Base-by-base conservation (phyloP, 768 basidiomycete genomes). In the Tylopilus felleus region DNA sequence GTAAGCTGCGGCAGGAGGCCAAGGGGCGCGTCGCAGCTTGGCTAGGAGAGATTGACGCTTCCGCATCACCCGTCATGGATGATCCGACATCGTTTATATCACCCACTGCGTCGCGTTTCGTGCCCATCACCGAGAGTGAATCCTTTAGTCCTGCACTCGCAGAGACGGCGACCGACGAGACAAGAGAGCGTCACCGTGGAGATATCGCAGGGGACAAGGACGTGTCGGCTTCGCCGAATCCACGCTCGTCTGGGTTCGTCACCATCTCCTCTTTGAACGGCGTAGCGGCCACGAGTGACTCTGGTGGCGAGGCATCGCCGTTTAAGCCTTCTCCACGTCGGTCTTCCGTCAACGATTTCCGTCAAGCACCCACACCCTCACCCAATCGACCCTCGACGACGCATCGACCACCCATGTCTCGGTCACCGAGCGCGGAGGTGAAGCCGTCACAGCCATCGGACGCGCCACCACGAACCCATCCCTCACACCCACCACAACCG, bases 21-120 rank as follows among this genome's bases (percentile, higher is more conserved):
- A 86, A 86, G 55, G 87, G 88, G 8, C 74, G 86, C 22, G 83
- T 92, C n/a, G 77, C 88, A 9, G 87, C 84, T 8, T 92, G 89
- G 89, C 61, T 92, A 55, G 88, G 85, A 27, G 76, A 72, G 9
- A 82, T 90, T 45, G 84, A 85, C 48, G 75, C 80, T 5, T 80
- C 78, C 39, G 74, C 71, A 5, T 81, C 83, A 2, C 78, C 78
- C 47, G 52, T 49, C 21, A 70, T 77, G 51, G 79, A 84, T 31
- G 66, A 73, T 23, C 52, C 59, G 12, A 36, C 50, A 9, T 71
- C 74, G 5, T 56, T 63, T 38, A 72, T 77, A 29, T 74, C 77
- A 14, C 65, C 70, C 23, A 45, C 53, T 3, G 22, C 54, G 17
- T 66, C 68, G 35, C 70, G 56, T 36, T 70, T 71, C 16, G 62